Conservation (phyloP, 768 basidiomycete species). For the Collybia sp. region DNA sequence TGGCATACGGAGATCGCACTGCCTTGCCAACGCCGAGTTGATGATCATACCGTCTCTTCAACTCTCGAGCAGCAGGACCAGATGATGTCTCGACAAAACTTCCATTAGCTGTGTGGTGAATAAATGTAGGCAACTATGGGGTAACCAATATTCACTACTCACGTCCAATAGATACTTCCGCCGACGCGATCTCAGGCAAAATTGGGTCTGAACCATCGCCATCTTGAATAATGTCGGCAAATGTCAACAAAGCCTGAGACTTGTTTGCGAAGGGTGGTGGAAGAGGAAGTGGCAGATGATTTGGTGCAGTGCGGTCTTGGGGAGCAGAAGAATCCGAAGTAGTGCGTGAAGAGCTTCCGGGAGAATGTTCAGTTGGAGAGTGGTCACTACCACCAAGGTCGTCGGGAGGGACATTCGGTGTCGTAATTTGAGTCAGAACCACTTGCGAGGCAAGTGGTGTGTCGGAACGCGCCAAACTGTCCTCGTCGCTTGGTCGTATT, state of each 20-base stretch:
- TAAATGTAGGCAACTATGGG: slow-evolving; percentile 9
- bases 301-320: slow-evolving; percentile 3
- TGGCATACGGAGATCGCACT: slow-evolving; percentile 73
- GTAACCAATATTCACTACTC: slow-evolving; percentile 21
- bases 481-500: slow-evolving; percentile 12
- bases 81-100: slow-evolving; percentile 80
- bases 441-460: slow-evolving; percentile 13
- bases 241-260: slow-evolving; percentile 37
- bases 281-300: slow-evolving; percentile 38
- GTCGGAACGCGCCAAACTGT: slow-evolving; percentile 25
- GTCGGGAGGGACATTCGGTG: slow-evolving; percentile 9
- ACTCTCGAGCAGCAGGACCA: slow-evolving; percentile 67
- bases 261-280: slow-evolving; percentile 30
- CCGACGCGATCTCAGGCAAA: slow-evolving; percentile 46
- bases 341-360: slow-evolving; percentile 5
- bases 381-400: slow-evolving; percentile 4
- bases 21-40: slow-evolving; percentile 60
- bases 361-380: slow-evolving; percentile 2
- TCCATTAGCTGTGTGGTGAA: slow-evolving; percentile 47
- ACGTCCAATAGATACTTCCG: slow-evolving; percentile 59
- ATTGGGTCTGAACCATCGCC: slow-evolving; percentile 31
- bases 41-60: slow-evolving; percentile 75
- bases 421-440: no score
- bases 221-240: slow-evolving; percentile 38
- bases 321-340: slow-evolving; percentile 1